These are phyloP conservation scores for Globisporangium parvum DNA, from an alignment of 352 stramenopile genomes.

Conservation along the genomic window DNA sequence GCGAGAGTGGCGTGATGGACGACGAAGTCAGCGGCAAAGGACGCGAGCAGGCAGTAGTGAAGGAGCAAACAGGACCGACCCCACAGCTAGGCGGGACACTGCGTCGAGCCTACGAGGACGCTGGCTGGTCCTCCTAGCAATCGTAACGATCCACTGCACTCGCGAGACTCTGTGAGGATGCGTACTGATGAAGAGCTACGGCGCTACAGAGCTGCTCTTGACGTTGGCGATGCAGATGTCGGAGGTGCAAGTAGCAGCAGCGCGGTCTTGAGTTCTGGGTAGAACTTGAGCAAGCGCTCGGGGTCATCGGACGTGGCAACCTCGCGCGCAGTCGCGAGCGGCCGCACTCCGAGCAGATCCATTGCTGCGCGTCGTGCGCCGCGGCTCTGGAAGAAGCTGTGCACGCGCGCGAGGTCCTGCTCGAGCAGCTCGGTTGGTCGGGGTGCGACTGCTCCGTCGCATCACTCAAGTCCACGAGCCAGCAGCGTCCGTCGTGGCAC, in stretches of 20 bases:
- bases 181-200: too few relatives aligned
- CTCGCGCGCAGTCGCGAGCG: slow-evolving; percentile 12
- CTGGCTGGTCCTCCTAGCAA: too few relatives aligned
- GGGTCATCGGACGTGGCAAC: slow-evolving; percentile 22
- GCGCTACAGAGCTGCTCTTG: neutral
- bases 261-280: slow-evolving; percentile 21
- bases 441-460: slow-evolving; percentile 61
- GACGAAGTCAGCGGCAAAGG: too few relatives aligned
- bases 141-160: too few relatives aligned
- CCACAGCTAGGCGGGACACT: too few relatives aligned
- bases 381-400: slow-evolving; percentile 57
- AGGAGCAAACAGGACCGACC: too few relatives aligned
- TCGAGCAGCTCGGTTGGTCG: slow-evolving; percentile 46
- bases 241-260: slow-evolving; percentile 12
- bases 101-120: too few relatives aligned
- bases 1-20: neutral
- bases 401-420: slow-evolving; percentile 58
- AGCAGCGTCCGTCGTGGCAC: slow-evolving; percentile 48
- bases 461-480: slow-evolving; percentile 85
- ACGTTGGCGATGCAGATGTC: too few relatives aligned
- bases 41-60: too few relatives aligned
- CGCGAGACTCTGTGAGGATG: too few relatives aligned
- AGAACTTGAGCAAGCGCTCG: slow-evolving; percentile 25
- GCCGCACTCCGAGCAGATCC: slow-evolving; percentile 15
- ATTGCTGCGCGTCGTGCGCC: slow-evolving; percentile 26